phyloP scores from a whole-genome alignment of 2,329 filamentous ascomycete genomes.

The Clarireedia sp. region DNA sequence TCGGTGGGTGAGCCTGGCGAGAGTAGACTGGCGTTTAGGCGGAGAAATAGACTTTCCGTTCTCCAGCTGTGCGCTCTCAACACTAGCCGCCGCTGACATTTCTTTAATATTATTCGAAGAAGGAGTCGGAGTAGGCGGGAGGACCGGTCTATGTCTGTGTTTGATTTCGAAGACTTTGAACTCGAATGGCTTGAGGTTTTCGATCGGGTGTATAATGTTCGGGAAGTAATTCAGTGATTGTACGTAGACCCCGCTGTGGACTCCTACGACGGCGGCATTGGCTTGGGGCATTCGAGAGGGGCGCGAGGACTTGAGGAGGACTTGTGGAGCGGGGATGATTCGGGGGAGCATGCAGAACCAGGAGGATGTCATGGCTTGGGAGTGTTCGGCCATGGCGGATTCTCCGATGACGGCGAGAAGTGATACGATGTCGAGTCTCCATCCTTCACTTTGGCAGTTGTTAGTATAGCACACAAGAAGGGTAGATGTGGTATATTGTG shows the following conservation, averaged over 20 bases:
- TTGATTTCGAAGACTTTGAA: constrained; percentile 43
- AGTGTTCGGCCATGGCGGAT: constrained; percentile 48
- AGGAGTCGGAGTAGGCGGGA: not conserved
- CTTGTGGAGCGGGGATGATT: constrained; percentile 54
- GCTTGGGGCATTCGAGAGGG: constrained; percentile 48
- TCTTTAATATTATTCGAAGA: not conserved
- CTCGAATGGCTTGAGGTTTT: constrained; percentile 38
- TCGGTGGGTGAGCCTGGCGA: constrained; percentile 14
- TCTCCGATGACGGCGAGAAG: constrained; percentile 57
- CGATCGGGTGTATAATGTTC: constrained; percentile 50
- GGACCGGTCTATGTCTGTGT: constrained; percentile 28
- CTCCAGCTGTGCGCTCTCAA: not conserved
- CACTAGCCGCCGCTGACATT: constrained; percentile 1
- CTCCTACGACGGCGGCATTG: constrained; percentile 48
- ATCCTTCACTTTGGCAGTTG: constrained; percentile 29
- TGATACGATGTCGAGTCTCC: constrained; percentile 54
- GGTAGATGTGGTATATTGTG: not conserved
- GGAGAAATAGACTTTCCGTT: constrained; percentile 3
- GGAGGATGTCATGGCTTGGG: constrained; percentile 51
- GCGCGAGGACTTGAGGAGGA: constrained; percentile 48
- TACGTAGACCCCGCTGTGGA: constrained; percentile 47
- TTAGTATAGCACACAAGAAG: not conserved
- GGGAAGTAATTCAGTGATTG: constrained; percentile 53
- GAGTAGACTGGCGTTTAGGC: constrained; percentile 11
- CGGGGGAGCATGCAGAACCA: constrained; percentile 50